Evolutionary conservation across 352 stramenopile species (phyloP).

Genomic region (Paralagenidium karlingii): DNA sequence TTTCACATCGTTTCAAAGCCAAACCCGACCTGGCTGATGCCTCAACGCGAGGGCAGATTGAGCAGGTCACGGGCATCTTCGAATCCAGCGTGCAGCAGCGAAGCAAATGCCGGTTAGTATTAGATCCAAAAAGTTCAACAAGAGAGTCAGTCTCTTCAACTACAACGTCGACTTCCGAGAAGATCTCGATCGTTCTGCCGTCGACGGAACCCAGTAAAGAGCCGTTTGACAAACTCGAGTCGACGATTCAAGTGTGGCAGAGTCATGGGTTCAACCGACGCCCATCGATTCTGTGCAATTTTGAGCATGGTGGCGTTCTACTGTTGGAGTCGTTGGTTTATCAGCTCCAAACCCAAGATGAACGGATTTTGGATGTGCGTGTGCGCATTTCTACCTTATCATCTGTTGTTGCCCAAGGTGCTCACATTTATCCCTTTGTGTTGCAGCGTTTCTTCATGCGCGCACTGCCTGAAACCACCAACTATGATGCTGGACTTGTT

Average conservation of each 20-base stretch:
- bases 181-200: background rate
- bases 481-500: slow-evolving; percentile 58
- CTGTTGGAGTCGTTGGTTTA: slow-evolving; percentile 48
- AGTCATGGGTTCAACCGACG: slow-evolving; percentile 67
- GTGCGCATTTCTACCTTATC: background rate
- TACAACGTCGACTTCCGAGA: too few species aligned
- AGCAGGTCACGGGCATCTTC: too few species aligned
- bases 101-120: too few species aligned
- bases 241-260: slow-evolving; percentile 50
- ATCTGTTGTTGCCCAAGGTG: background rate
- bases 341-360: slow-evolving; percentile 40
- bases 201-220: background rate
- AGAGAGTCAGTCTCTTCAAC: too few species aligned
- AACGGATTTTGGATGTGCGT: background rate
- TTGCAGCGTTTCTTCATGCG: slow-evolving; percentile 32
- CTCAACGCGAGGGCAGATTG: background rate
- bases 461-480: slow-evolving; percentile 33
- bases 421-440: slow-evolving; percentile 12
- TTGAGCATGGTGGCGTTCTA: slow-evolving; percentile 62
- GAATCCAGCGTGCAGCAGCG: too few species aligned
- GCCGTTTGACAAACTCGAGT: background rate
- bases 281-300: slow-evolving; percentile 50
- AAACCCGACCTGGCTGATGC: background rate
- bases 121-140: too few species aligned
- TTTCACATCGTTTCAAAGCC: background rate